Base-by-base conservation (phyloP, 768 basidiomycete species). In the Suillus tomentosus region DNA sequence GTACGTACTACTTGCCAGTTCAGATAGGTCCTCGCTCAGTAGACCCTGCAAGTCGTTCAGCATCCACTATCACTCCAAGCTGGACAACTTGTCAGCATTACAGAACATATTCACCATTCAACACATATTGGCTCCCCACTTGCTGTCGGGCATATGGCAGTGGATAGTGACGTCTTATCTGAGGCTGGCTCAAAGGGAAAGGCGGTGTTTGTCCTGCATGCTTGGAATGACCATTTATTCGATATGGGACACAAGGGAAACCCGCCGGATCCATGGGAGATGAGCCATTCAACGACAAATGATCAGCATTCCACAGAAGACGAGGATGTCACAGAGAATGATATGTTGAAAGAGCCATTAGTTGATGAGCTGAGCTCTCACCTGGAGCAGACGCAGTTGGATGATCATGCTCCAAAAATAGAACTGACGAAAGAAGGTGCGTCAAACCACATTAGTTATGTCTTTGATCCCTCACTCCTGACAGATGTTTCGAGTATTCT, bases 141-240 rank as follows among this genome's bases (percentile, higher is more conserved):
- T n/a, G 91, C 87, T 42, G 85, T 95, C 7, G 93, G 93, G 1
- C 80, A 82, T 31, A 84, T 92, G 82, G 90, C 87, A 4, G 75
- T 91, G 11, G 71, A 84, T 19, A 78, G 81, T 53, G 78, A 82
- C 60, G 78, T 79, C 53, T 71, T 92, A 62, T 71, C 71, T 45
- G 73, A 77, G 53, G 75, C 76, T n/a, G 78, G 76, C 24, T 80
- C 79, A 60, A 92, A 91, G 69, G 93, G 93, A 1, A 94, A 94
- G 72, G 93, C 91, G 0, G 90, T 93, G 10, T 79, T 80, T 43
- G 77, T 92, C 4, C 66, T 89, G 22, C 93, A 94, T 69, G 85
- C 87, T 3, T 92, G 89, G 87, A 90, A 88, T 70, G 92, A 94
- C 76, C 24, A 58, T 40, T 11, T 60, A 22, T 58, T 58, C 17